Evolutionary conservation across 805 yeast species (phyloP), one percentile per base, ranked within the genome.

Genomic region (Tetrapisispora namnaoensis): DNA sequence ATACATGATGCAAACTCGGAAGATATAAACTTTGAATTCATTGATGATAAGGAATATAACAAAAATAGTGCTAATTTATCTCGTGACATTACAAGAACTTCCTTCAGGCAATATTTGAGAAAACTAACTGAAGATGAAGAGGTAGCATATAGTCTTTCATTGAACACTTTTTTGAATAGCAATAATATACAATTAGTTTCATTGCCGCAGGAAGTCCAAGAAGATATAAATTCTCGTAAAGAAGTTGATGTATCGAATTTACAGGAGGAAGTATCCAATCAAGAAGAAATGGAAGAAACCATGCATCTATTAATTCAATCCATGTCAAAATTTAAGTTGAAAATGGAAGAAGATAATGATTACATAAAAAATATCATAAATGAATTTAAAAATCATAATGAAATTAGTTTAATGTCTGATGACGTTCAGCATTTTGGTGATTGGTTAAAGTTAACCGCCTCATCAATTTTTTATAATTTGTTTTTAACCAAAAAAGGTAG

Each of bases 381-480:
- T 24, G 95, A 86, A 55, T 70, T 90, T 36, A 82, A 82, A 47
- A 59, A 63, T 4, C 74, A 79, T 34, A 62, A 70, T 0, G 68
- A 68, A 14, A 72, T 84, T 7, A 67, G 66, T 13, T 77, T 83
- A 5, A 70, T 86, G 44, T 77, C 89, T 10, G 81, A 83, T 1
- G 73, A 83, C 40, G 69, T 88, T 39, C 73, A 73, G 51, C 76
- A 85, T 37, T 80, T 88, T 52, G 71, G 86, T 36, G 85, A 84
- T 53, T 82, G 95, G 86, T 75, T 82, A 51, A 79, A 86, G 51
- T 75, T 89, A 11, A 89, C 87, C 59, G 65, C 86, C 13, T 86
- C 96, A 0, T 84, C 95, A 0, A 82, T 95, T 0, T 66, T 90
- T 2, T 88, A 86, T 65, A 86, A 85, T 53, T 55, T 84, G 36